Base-by-base conservation (phyloP, 768 basidiomycete species). In the Calocybe cyanea region DNA sequence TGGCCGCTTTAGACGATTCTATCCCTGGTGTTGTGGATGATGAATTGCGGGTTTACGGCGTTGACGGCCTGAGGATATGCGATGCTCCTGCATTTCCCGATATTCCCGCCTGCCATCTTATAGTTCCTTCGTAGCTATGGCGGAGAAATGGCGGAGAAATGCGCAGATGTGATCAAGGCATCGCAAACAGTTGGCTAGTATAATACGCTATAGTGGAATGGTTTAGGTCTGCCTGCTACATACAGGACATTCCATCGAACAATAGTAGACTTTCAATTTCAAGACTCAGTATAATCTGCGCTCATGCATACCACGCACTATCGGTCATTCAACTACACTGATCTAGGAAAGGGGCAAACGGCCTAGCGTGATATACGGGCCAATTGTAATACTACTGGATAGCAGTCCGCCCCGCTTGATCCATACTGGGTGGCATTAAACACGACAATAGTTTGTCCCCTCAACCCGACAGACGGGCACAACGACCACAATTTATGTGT, bases 21-120 rank as follows among this genome's bases (percentile, higher is more conserved):
- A 41, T 31, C 5, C 41, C 41, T 10, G 77, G 77, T 20, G 75
- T 77, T 0, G 73, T 80, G 24, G 73, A 74, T 50, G 68, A 70
- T 39, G 56, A 66, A 19, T 53, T 75, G 13, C 53, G 62, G 13
- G 77, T 79, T 0, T 69, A 78, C 56, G 77, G 77, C 6, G 59
- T 72, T 1, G 30, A 39, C 21, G 68, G 69, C 40, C 52, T 79
- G 25, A 63, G 77, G 33, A 67, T 72, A 20, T 63, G 62, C 15
- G 71, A 71, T 46, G 52, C 57, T 2, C 59, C 55, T 38, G 51
- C 62, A 9, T 62, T 66, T 31, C 69, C 70, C 1, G 36, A 48
- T 4, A 57, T 69, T 21, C 46, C 59, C 7, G 57, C 59, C 6
- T 45, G 59, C 7, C 71, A 72, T 53, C 52, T 56, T 1, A 60